Evolutionary conservation across 2,329 filamentous ascomycete species (phyloP), one percentile per base, ranked within the genome.

Genomic region (Corniculantispora saksenae): DNA sequence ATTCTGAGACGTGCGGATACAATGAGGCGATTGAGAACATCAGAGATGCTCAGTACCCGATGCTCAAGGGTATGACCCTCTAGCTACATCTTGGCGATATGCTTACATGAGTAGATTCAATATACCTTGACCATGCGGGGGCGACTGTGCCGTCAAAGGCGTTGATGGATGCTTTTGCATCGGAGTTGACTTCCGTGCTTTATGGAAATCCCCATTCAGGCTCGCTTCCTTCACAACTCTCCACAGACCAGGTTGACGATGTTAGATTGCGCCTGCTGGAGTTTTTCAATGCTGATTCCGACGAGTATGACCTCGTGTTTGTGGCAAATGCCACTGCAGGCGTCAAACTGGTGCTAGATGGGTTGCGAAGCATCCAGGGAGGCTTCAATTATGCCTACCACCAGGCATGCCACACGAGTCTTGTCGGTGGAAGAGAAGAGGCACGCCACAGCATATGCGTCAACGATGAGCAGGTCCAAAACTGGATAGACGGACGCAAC

Each of bases 41-140:
- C 35, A 82, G 89, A 66, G 76, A 81, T 19, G 73, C 73, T 40
- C 89, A 92, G 70, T 92, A 87, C 75, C 90, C 90, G 29, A 90
- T 91, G 88, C 81, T 92, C 51, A 80, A 85, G 78, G 88, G 90
- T 89, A 73, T 64, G 66, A 8, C 2, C 48, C 5, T 8, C 4
- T 13, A 9, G 21, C 25, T 5, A n/a, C 5, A 9, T 27, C 21
- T 19, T 27, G 50, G 32, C 25, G 8, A 35, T 13, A 6, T 45
- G n/a, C 50, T 62, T 23, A 62, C 25, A 4, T 48, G n/a, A 38
- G 7, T 63, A 94, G 92, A 85, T 61, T 87, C 87, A 12, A 83
- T 89, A 55, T 98, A 97, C 76, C 89, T 98, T 64, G 94, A 98
- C 72, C 94, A 98, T 89, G 93, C 93, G 0, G 94, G 93, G n/a